Conservation (phyloP, 805 yeast species). For the Schwanniomyces occidentalis region DNA sequence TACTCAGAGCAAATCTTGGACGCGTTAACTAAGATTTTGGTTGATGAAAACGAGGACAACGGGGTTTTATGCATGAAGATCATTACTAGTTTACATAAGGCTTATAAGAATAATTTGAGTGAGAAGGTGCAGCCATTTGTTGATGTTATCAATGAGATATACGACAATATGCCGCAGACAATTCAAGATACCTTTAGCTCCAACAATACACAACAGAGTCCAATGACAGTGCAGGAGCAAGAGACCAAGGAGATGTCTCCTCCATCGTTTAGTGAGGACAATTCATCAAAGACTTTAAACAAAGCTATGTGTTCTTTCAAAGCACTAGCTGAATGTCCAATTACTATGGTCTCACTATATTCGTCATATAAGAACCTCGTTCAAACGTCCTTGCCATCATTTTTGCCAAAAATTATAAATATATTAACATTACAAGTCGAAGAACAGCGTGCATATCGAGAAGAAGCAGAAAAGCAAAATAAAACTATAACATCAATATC, state of each 20-base stretch:
- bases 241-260: constrained; percentile 27
- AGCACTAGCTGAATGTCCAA: constrained; percentile 94
- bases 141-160: constrained; percentile 70
- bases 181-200: constrained; percentile 63
- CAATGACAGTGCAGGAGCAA: constrained; percentile 2
- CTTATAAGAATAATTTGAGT: constrained; percentile 66
- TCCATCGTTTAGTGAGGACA: constrained; percentile 44
- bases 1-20: constrained; percentile 63
- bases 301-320: constrained; percentile 82
- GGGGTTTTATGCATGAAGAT: constrained; percentile 90
- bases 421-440: constrained; percentile 77
- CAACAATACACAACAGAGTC: constrained; percentile 4
- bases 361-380: constrained; percentile 82
- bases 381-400: constrained; percentile 65
- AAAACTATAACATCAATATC: constrained; percentile 69
- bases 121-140: constrained; percentile 80
- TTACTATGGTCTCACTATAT: constrained; percentile 89
- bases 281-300: constrained; percentile 52
- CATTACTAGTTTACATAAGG: constrained; percentile 80
- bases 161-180: constrained; percentile 74
- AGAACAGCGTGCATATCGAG: constrained; percentile 54
- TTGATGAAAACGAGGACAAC: constrained; percentile 89
- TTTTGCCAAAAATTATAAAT: constrained; percentile 79
- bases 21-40: constrained; percentile 57
- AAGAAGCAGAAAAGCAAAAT: constrained; percentile 53